Conservation (phyloP, 2,329 filamentous ascomycete genomes). For the Cercospora berteroae region DNA sequence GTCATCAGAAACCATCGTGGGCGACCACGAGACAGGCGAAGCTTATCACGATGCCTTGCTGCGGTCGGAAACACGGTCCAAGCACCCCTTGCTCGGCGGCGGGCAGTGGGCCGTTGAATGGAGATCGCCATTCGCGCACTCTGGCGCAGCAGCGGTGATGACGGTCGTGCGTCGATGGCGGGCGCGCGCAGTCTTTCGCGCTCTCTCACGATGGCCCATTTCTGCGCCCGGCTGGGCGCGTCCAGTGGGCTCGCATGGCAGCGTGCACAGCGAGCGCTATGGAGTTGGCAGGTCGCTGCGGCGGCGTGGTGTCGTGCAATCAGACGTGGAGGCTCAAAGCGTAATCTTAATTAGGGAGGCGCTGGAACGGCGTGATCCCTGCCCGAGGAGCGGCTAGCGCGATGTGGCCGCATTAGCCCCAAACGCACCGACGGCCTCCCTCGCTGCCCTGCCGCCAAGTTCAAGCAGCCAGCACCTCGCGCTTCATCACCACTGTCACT, state of each 20-base stretch:
- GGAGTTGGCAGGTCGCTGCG: neutral
- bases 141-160: neutral
- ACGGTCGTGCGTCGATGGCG: neutral
- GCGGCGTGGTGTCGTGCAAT: conserved; percentile 7
- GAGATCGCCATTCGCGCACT: conserved; percentile 8
- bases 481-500: neutral
- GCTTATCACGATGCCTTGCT: conserved; percentile 3
- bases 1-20: conserved; percentile 1
- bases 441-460: neutral
- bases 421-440: conserved; percentile 1
- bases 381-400: neutral
- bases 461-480: neutral
- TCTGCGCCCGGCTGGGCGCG: neutral
- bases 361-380: neutral
- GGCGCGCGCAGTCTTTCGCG: neutral
- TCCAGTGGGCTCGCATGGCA: neutral
- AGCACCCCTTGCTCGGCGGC: conserved; percentile 1
- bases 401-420: conserved; percentile 6
- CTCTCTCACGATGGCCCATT: neutral
- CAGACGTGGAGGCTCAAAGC: conserved; percentile 5
- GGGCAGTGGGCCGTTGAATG: conserved; percentile 1
- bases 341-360: conserved; percentile 10
- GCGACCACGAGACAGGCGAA: conserved; percentile 3
- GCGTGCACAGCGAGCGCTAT: neutral
- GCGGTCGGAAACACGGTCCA: conserved; percentile 9